Evolutionary conservation across 257 asterid genomes (phyloP).

Genomic region (Coffea eugenioides): DNA sequence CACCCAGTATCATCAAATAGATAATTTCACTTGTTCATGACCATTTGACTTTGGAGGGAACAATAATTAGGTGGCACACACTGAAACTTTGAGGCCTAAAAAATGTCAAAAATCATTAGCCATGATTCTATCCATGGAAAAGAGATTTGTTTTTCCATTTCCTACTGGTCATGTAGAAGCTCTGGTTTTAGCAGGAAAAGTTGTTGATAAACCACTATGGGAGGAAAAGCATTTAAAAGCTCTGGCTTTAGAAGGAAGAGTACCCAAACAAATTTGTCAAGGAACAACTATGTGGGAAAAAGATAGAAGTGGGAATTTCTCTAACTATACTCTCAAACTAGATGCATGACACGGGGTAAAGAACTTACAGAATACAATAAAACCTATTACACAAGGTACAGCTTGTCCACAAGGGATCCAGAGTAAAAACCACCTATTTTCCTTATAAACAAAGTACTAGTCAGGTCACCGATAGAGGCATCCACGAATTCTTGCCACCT

Average conservation of each 20-base stretch:
- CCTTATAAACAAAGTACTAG: not conserved
- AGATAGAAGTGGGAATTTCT: too few species aligned
- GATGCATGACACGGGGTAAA: not conserved
- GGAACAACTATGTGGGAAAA: too few species aligned
- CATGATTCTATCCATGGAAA: constrained; percentile 1
- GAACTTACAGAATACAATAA: not conserved
- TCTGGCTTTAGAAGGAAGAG: too few species aligned
- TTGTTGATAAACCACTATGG: too few species aligned
- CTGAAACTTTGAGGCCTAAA: not conserved
- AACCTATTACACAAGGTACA: too few species aligned
- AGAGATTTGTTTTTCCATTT: not conserved
- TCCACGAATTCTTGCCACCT: not conserved
- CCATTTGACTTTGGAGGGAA: not conserved
- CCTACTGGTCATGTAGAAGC: too few species aligned
- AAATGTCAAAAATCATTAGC: not conserved
- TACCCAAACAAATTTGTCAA: too few species aligned
- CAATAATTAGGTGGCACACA: too few species aligned
- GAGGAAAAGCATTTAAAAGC: too few species aligned
- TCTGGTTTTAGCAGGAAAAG: too few species aligned
- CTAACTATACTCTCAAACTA: not conserved
- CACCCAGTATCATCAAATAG: not conserved
- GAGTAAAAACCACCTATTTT: not conserved
- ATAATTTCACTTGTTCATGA: not conserved
- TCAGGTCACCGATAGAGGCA: not conserved
- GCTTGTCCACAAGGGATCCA: too few species aligned